These are phyloP conservation scores for Venturia effusa DNA, from an alignment of 2,329 filamentous ascomycete genomes.

Conservation along the genomic window DNA sequence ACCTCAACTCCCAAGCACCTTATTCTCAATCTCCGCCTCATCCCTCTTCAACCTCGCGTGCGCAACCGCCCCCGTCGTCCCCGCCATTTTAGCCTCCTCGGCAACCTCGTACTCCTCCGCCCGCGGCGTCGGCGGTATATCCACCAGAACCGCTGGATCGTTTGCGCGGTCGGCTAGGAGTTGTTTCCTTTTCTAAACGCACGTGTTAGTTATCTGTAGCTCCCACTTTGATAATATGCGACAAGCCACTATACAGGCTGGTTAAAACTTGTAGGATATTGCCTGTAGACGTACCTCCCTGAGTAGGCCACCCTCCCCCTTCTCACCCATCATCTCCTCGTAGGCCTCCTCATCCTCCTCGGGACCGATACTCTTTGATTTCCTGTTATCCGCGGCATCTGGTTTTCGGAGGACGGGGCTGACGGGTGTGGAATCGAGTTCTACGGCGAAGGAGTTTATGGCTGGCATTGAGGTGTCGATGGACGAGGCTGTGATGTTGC, in stretches of 20 bases:
- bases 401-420: slow-evolving; percentile 21
- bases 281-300: slow-evolving; percentile 19
- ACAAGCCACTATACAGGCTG: no score
- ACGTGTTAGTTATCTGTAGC: no score
- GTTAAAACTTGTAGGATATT: no score
- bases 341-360: slow-evolving; percentile 21
- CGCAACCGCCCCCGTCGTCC: slow-evolving; percentile 10
- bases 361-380: slow-evolving; percentile 13
- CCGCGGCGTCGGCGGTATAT: slow-evolving; percentile 32
- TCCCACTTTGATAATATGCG: slow-evolving; percentile 8
- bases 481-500: slow-evolving; percentile 20
- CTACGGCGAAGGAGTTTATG: slow-evolving; percentile 33
- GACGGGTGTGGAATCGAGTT: slow-evolving; percentile 30
- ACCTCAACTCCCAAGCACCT: not conserved
- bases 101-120: slow-evolving; percentile 33
- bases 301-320: slow-evolving; percentile 13
- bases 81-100: slow-evolving; percentile 11
- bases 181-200: slow-evolving; percentile 25
- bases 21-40: not conserved
- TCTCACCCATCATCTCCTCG: slow-evolving; percentile 21
- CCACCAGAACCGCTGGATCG: slow-evolving; percentile 35
- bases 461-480: slow-evolving; percentile 28
- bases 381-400: not conserved
- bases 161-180: slow-evolving; percentile 26
- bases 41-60: not conserved